These are phyloP conservation scores for Symbiotaphrina buchneri DNA, from an alignment of 495 filamentous ascomycete genomes.

Conservation along the genomic window DNA sequence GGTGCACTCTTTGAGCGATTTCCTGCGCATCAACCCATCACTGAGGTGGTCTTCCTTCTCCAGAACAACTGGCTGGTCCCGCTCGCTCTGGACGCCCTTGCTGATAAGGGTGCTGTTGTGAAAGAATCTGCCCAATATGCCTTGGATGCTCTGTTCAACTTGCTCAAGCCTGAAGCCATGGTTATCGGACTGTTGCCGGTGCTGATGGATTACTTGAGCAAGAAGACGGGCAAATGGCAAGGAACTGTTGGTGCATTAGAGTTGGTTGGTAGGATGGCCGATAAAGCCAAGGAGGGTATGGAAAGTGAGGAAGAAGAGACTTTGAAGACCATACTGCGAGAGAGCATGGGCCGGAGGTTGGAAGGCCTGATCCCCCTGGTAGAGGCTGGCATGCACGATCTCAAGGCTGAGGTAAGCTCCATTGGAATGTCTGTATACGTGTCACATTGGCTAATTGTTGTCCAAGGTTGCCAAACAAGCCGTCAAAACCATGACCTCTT, in stretches of 20 bases:
- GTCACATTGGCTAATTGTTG: background rate
- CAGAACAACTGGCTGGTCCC: conserved; percentile 55
- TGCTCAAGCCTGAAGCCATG: conserved; percentile 59
- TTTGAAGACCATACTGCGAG: conserved; percentile 68
- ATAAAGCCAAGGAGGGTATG: conserved; percentile 69
- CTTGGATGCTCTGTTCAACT: conserved; percentile 64
- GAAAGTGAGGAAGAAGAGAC: conserved; percentile 59
- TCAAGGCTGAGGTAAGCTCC: conserved; percentile 54
- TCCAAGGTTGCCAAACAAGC: conserved; percentile 53
- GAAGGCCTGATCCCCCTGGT: conserved; percentile 81
- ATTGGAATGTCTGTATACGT: background rate
- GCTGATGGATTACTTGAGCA: conserved; percentile 4
- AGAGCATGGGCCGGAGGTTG: conserved; percentile 79
- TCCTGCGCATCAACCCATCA: conserved; percentile 50
- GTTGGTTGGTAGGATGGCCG: conserved; percentile 73
- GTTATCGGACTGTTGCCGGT: conserved; percentile 18
- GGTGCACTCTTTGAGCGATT: conserved; percentile 85
- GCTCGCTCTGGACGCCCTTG: conserved; percentile 59
- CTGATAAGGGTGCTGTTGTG: conserved; percentile 78
- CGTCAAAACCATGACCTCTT: conserved; percentile 67
- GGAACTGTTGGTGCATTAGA: conserved; percentile 68
- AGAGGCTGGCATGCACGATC: conserved; percentile 86
- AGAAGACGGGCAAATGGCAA: conserved; percentile 37
- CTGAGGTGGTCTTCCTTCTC: conserved; percentile 58
- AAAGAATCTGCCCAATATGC: conserved; percentile 87